phyloP scores from a whole-genome alignment of 345 rosid genomes.

The Triadica sebifera region DNA sequence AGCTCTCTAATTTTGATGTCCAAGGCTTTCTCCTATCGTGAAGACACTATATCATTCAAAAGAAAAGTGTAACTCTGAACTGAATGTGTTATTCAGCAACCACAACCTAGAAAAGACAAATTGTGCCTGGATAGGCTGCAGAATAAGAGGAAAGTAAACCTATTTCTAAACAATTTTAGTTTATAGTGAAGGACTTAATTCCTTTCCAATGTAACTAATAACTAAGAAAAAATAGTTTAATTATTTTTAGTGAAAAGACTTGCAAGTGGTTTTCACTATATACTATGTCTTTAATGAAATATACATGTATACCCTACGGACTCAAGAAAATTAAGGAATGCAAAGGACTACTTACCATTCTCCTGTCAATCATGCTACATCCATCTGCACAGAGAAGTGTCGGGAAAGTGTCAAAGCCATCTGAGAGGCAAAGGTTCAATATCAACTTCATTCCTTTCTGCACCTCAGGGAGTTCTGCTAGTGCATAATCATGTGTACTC shows the following conservation, averaged over 20 bases:
- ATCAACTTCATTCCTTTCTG: constrained; percentile 55
- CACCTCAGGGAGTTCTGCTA: constrained; percentile 45
- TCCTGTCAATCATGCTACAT: constrained; percentile 62
- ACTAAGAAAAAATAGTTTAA: no score
- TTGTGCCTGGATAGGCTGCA: background rate
- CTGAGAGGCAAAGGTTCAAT: constrained; percentile 23
- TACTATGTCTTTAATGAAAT: no score
- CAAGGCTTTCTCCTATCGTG: background rate
- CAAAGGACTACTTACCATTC: constrained; percentile 43
- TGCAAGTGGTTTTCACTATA: no score
- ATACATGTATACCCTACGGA: no score
- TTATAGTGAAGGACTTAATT: background rate
- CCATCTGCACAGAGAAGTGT: constrained; percentile 68
- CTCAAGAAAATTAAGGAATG: background rate
- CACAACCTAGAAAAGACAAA: background rate
- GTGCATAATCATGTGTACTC: constrained; percentile 46
- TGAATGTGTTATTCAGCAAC: background rate
- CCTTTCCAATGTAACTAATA: no score
- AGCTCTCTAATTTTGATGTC: background rate
- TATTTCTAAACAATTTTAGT: background rate
- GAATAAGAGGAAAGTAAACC: background rate
- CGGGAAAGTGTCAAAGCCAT: constrained; percentile 61
- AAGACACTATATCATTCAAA: background rate
- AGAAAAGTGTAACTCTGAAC: background rate
- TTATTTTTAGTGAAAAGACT: background rate